These are phyloP conservation scores for Taxillus chinensis DNA, from an alignment of 164 flowering plant species.

Conservation along the genomic window DNA sequence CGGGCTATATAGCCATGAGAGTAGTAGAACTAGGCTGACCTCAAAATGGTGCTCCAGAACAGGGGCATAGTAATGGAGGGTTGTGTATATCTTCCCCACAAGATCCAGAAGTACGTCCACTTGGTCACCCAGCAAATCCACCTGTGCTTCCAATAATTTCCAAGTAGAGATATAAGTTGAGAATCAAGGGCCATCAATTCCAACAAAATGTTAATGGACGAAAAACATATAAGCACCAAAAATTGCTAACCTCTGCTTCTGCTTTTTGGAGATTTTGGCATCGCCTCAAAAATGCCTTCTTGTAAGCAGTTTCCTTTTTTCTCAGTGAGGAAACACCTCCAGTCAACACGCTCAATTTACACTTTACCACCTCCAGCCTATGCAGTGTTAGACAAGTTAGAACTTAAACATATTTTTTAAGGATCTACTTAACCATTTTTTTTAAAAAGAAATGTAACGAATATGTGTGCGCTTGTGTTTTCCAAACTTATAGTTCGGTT, in stretches of 20 bases:
- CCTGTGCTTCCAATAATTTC: conserved; percentile 24
- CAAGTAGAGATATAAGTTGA: not conserved
- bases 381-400: not conserved
- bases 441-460: too few species aligned
- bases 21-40: conserved; percentile 21
- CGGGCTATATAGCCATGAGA: not conserved
- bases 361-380: conserved; percentile 42
- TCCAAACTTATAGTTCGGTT: too few species aligned
- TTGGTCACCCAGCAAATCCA: conserved; percentile 73
- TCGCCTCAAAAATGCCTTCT: conserved; percentile 48
- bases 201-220: not conserved
- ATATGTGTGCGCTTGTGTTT: too few species aligned
- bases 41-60: conserved; percentile 30
- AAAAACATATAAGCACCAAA: too few species aligned
- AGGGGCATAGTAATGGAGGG: conserved; percentile 39
- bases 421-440: too few species aligned
- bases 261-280: conserved; percentile 60
- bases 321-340: conserved; percentile 20
- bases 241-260: conserved; percentile 54
- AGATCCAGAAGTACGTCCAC: conserved; percentile 51
- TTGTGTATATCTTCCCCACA: conserved; percentile 40
- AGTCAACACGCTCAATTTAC: conserved; percentile 15
- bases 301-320: conserved; percentile 33
- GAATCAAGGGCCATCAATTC: not conserved
- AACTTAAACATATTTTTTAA: too few species aligned